phyloP scores from a whole-genome alignment of 1,284 basidiomycete genomes.

The Rugosomyces carneus region DNA sequence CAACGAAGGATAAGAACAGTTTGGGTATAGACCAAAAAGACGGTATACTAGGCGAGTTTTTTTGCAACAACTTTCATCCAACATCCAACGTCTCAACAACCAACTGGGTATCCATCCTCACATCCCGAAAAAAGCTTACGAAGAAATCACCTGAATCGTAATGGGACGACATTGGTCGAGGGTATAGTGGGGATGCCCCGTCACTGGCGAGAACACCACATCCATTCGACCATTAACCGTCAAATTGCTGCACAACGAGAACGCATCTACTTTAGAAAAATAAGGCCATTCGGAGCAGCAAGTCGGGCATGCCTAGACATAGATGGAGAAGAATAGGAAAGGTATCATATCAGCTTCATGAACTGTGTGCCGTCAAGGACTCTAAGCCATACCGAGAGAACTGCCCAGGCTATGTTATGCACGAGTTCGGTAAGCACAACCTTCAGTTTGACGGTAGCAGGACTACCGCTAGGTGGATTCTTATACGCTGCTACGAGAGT shows the following conservation, averaged over 20 bases:
- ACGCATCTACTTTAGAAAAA: conserved; percentile 29
- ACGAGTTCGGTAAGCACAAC: conserved; percentile 32
- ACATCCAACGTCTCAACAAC: background rate
- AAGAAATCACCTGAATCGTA: conserved; percentile 26
- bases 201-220: conserved; percentile 34
- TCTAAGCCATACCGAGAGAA: conserved; percentile 29
- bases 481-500: conserved; percentile 29
- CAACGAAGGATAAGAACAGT: background rate
- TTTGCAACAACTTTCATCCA: background rate
- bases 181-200: conserved; percentile 32
- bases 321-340: background rate
- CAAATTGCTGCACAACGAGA: conserved; percentile 34
- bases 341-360: background rate
- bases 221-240: conserved; percentile 32
- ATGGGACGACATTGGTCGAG: conserved; percentile 29
- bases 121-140: background rate
- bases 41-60: background rate
- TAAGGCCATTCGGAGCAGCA: conserved; percentile 37
- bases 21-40: background rate
- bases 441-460: conserved; percentile 24
- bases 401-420: conserved; percentile 30
- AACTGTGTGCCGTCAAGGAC: background rate
- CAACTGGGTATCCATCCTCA: no score
- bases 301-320: conserved; percentile 15
- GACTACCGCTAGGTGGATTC: conserved; percentile 23